These are phyloP conservation scores for Aspergillus neotritici DNA, from an alignment of 2,329 filamentous ascomycete species.

Conservation along the genomic window DNA sequence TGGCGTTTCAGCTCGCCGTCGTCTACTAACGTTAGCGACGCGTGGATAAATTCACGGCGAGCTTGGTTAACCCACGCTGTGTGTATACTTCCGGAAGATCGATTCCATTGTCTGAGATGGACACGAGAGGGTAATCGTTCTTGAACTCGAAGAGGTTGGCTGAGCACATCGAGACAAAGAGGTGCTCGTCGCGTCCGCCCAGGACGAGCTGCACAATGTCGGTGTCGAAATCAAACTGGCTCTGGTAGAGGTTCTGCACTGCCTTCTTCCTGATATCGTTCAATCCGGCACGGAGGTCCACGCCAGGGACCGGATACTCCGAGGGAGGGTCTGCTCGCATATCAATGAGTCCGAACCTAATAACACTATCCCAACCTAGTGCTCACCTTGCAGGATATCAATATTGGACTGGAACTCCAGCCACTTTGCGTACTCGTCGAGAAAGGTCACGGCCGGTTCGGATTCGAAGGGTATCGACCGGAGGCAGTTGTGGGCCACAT, in stretches of 20 bases:
- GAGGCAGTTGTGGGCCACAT: conserved; percentile 20
- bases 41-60: background rate
- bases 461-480: conserved; percentile 27
- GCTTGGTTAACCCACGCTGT: background rate
- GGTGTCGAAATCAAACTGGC: conserved; percentile 52
- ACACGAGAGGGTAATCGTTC: conserved; percentile 46
- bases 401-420: conserved; percentile 47
- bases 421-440: conserved; percentile 29
- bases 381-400: conserved; percentile 41
- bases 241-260: conserved; percentile 40
- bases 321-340: conserved; percentile 42
- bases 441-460: conserved; percentile 17
- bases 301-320: conserved; percentile 45
- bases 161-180: conserved; percentile 27
- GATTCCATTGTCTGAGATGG: conserved; percentile 55
- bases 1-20: background rate
- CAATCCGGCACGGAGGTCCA: conserved; percentile 46
- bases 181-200: conserved; percentile 59
- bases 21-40: background rate
- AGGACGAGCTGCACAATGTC: conserved; percentile 52
- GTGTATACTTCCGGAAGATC: conserved; percentile 52
- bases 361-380: background rate
- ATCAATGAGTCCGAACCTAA: background rate
- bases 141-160: conserved; percentile 43
- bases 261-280: conserved; percentile 43